Percentiles rank a stretch among this genome's conserved stretches.
These are phyloP conservation scores for Oryza glaberrima DNA, from an alignment of 176 grass and related monocot genomes.

Conservation along the genomic window DNA sequence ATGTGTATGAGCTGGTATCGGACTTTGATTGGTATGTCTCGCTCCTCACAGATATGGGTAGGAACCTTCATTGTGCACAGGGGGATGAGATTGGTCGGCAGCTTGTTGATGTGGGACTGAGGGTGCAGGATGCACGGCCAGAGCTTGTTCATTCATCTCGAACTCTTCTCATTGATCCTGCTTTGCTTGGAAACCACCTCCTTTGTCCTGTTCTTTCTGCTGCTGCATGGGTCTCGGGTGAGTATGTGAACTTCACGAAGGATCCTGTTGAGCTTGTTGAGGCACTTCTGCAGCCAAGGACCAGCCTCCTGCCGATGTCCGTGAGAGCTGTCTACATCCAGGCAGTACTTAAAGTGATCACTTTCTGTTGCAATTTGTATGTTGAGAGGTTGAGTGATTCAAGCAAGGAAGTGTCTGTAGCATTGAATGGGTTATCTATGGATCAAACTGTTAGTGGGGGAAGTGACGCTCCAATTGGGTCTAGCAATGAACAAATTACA, in stretches of 20 bases:
- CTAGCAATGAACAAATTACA: conserved; percentile 20
- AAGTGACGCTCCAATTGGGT: conserved; percentile 32
- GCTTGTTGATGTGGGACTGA: conserved; percentile 81
- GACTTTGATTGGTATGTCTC: conserved; percentile 96
- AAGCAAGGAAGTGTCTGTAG: conserved; percentile 17
- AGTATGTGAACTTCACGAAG: conserved; percentile 78
- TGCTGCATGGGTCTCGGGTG: conserved; percentile 80
- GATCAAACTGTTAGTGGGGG: conserved; percentile 35
- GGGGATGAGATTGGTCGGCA: conserved; percentile 85
- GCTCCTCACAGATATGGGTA: conserved; percentile 72
- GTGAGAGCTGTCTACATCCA: conserved; percentile 83
- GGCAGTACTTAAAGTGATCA: conserved; percentile 73
- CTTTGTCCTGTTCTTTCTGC: conserved; percentile 76
- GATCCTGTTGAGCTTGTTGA: conserved; percentile 82
- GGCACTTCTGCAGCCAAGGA: conserved; percentile 91
- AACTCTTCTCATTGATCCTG: conserved; percentile 81
- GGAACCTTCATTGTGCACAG: conserved; percentile 65
- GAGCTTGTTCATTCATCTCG: conserved; percentile 71
- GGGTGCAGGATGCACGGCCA: conserved; percentile 78
- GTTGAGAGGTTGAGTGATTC: conserved; percentile 39
- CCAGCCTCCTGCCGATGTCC: conserved; percentile 64
- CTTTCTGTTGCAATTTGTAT: conserved; percentile 63
- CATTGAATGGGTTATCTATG: conserved; percentile 10
- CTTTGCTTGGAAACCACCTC: conserved; percentile 77
- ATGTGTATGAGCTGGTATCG: conserved; percentile 76